phyloP scores from a whole-genome alignment of 345 rosid species.

The Eucalyptus pauciflora region DNA sequence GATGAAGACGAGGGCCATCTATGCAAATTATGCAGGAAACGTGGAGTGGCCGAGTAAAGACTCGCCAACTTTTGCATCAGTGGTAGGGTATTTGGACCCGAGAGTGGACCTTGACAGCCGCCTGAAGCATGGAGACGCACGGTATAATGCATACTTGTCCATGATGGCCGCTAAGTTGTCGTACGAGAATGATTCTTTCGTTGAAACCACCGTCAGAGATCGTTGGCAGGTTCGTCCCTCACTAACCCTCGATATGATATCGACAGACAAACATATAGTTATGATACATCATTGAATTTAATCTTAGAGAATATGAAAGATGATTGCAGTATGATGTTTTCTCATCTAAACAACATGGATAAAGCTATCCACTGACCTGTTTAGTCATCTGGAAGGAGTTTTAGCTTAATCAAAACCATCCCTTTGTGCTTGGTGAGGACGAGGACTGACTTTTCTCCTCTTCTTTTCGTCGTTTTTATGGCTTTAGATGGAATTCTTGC shows the following conservation, averaged over 20 bases:
- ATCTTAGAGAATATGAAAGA: not conserved
- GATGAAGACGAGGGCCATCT: not conserved
- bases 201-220: constrained; percentile 5
- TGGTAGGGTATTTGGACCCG: constrained; percentile 19
- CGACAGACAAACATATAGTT: not conserved
- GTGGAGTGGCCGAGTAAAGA: constrained; percentile 21
- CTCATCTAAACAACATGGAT: not conserved
- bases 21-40: constrained; percentile 12
- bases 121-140: constrained; percentile 7
- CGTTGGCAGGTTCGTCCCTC: constrained; percentile 26
- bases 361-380: not conserved
- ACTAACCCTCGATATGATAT: not conserved
- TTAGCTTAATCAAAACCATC: not conserved
- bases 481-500: not conserved
- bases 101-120: constrained; percentile 28
- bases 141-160: constrained; percentile 28
- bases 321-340: not conserved
- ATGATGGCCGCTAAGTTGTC: constrained; percentile 47
- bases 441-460: not conserved
- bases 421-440: not conserved
- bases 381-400: not conserved
- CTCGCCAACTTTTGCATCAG: constrained; percentile 20
- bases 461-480: not conserved
- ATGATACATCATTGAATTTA: not conserved
- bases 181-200: constrained; percentile 31